Base-by-base conservation (phyloP, 352 stramenopile genomes). In the Globisporangium lucens region DNA sequence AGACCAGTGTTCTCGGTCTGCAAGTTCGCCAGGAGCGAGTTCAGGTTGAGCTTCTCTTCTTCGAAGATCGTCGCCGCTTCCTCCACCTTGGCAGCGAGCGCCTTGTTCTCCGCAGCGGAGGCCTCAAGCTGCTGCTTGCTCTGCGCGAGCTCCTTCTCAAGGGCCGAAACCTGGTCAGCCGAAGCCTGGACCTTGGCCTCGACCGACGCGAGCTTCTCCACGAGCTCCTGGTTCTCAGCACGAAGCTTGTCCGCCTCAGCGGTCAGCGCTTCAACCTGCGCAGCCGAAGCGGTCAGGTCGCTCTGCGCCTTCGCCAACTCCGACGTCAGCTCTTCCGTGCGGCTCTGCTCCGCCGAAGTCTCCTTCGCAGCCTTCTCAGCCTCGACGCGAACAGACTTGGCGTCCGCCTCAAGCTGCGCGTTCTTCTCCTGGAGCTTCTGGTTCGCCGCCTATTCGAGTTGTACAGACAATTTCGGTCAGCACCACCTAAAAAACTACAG, bases 341-440 rank as follows among this genome's bases (percentile, higher is more conserved):
- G 83, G 55, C 76, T 57, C 10, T 75, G 63, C 3, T 79, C 72
- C 10, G 63, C 64, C 41, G 67, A 71, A 53, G 74, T 61, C 38
- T 85, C 68, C 9, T 75, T 72, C 24, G 72, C 77, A 15, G 67
- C 63, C 36, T 81, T 79, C 49, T 85, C 73, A 1, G 77, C 72
- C 57, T 83, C 77, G 7, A 60, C 65, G 63, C 77, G 79, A 36
- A 83, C 75, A 2, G 66, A 63, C 47, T 83, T 81, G 5, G 73
- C 67, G 27, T 87, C 77, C 17, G 70, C 68, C 30, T 87, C 75
- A 41, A 87, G 70, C 65, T 65, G 59, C 15, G 63, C 61, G 51
- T 85, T 87, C 30, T 83, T 77, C 56, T 87, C 71, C 13, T 65
- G 73, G 4, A 87, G 74, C 35, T 79, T 72, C 38, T 80, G 76